A percentile compares a stretch with the other conserved stretches of the same genome.
These are phyloP conservation scores for Ustilago crameri DNA, from an alignment of 1,284 basidiomycete genomes.

Conservation along the genomic window DNA sequence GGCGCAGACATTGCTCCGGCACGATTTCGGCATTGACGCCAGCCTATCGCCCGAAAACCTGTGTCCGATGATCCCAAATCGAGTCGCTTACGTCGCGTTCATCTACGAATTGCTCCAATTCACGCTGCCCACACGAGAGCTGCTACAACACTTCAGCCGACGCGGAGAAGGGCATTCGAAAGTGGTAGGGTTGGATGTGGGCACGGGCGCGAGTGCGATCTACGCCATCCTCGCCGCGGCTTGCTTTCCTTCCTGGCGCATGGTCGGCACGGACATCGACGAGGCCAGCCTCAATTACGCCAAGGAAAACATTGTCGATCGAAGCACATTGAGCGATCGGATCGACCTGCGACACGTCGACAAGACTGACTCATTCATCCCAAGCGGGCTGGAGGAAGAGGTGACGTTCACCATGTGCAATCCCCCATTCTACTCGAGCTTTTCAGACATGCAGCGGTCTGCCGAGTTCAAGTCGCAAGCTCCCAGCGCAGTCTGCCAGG, in stretches of 20 bases:
- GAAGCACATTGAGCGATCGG: constrained; percentile 72
- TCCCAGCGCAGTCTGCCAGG: constrained; percentile 72
- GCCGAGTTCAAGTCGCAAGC: constrained; percentile 25
- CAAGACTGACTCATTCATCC: constrained; percentile 72
- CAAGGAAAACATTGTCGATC: constrained; percentile 71
- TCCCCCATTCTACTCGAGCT: constrained; percentile 87
- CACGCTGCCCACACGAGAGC: constrained; percentile 6
- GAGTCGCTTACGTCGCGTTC: constrained; percentile 36
- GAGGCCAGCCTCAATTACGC: constrained; percentile 28
- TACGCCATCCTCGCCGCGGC: constrained; percentile 79
- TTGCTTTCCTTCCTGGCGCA: constrained; percentile 27
- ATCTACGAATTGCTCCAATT: constrained; percentile 20
- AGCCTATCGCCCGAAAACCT: constrained; percentile 18
- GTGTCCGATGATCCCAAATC: constrained; percentile 28
- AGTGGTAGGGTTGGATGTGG: constrained; percentile 19
- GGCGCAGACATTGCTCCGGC: constrained; percentile 28
- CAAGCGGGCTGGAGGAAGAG: constrained; percentile 41
- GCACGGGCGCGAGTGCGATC: constrained; percentile 72
- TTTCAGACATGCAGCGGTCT: constrained; percentile 74
- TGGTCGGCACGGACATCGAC: constrained; percentile 44
- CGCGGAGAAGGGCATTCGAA: background rate
- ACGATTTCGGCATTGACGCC: constrained; percentile 34
- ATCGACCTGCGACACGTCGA: constrained; percentile 72
- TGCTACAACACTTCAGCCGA: constrained; percentile 7
- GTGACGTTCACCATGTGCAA: constrained; percentile 83